Evolutionary conservation across 1,139 yeast species (phyloP), one percentile per base, ranked within the genome.

Genomic region (Hanseniaspora uvarum): DNA sequence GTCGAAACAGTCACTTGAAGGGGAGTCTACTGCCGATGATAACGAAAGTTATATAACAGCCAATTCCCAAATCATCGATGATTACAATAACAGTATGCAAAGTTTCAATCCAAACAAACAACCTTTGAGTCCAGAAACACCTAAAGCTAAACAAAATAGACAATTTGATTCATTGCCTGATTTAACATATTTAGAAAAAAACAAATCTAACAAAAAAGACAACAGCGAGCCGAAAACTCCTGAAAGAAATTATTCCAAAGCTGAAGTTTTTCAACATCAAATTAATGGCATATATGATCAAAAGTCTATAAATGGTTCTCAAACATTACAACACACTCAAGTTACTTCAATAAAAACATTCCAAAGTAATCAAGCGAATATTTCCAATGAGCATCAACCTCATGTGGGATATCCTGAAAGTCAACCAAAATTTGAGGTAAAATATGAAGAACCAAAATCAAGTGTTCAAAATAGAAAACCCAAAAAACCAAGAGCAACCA

Each of bases 401-500:
- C 36, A 31, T 12, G 5, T 12, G 16, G 7, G 16, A 12, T 6
- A 31, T 31, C 36, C 36, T 14, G 36, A 28, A 4, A 24, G 46
- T 4, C 14, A 26, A 30, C 12, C 11, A 19, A 7, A 19, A 28
- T 30, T 23, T 12, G 19, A 33, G 18, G 30, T 28, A 10, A 16
- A 23, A 14, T 28, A 26, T 19, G 16, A 31, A 44, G n/a, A 44
- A 5, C 19, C n/a, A 12, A 33, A 31, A 2, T 12, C 12, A 16
- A 31, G 11, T 7, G 45, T 6, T n/a, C 5, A 24, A 18, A 18
- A 41, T 11, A 16, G 16, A 30, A 34, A 23, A 10, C 21, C 12
- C 5, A 53, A 39, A 31, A 53, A 44, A 38, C 38, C 44, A 21
- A 53, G 55, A 43, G 50, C 52, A 2, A 53, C 55, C 5, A 53